Percentiles rank a stretch among this genome's conserved stretches.
These are phyloP conservation scores for Schizophyllum amplum DNA, from an alignment of 1,284 basidiomycete species.

Conservation along the genomic window DNA sequence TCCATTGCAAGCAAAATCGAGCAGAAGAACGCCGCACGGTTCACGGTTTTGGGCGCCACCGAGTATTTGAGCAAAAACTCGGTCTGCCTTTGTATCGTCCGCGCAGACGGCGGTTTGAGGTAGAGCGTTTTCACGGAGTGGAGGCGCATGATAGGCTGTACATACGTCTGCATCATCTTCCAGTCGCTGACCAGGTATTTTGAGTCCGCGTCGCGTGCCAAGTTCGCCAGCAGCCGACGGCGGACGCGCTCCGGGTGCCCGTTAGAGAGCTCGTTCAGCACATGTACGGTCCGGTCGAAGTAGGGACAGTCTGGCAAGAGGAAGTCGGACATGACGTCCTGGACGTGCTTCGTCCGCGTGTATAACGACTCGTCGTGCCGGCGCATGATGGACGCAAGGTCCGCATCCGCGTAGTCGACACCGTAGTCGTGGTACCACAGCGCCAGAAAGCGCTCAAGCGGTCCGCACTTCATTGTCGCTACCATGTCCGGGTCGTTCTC, in stretches of 20 bases:
- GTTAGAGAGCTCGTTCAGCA: not conserved
- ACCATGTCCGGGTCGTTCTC: not conserved
- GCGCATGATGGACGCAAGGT: not conserved
- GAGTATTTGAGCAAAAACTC: constrained; percentile 5
- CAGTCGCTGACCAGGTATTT: not conserved
- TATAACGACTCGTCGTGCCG: not conserved
- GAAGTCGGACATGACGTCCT: not conserved
- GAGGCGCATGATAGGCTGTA: not conserved
- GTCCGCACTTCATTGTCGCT: not conserved
- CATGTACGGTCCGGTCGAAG: not conserved
- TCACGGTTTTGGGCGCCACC: constrained; percentile 6
- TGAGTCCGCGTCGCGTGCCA: not conserved
- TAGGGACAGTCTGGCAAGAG: not conserved
- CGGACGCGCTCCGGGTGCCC: not conserved
- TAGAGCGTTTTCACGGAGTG: not conserved
- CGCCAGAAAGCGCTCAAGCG: not conserved
- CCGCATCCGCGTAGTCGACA: not conserved
- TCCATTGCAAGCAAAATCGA: not conserved
- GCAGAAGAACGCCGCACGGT: not conserved
- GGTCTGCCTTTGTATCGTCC: not conserved
- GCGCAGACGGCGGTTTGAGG: not conserved
- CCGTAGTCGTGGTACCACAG: not conserved
- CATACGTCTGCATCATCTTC: not conserved
- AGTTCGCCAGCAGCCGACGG: not conserved
- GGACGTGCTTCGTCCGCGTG: not conserved